Base-by-base conservation (phyloP, 441 rosid genomes). In the Erodium texanum region DNA sequence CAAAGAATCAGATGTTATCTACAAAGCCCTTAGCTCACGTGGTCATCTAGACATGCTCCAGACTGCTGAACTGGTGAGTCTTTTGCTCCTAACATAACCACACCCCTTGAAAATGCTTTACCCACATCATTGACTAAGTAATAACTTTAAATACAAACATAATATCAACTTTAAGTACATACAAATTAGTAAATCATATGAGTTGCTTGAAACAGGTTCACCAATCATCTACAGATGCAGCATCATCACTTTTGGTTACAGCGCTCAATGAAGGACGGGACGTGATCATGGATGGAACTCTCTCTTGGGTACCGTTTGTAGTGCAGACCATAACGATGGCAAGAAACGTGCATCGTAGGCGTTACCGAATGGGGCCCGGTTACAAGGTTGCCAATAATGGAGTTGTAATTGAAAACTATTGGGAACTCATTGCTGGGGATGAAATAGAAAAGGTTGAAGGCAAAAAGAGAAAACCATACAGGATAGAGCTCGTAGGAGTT, bases 231-330 rank as follows among this genome's bases (percentile, higher is more conserved):
- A 87, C 89, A 0, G 83, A 89, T 65, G 97, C 97, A 15, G 98
- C 98, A 29, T 89, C 94, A 0, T 93, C 98, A 0, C 76, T 90
- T 27, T 82, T 93, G 16, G 97, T 93, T 10, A 93, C 93, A 1
- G 98, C 97, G 1, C 78, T 93, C 18, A 93, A 90, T 22, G 97
- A 93, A 41, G 98, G 98, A 16, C 78, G 98, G n/a, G 98, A 93
- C 70, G 92, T 93, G 76, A 84, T 90, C 65, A 82, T 93, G 98
- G 98, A 93, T 19, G 93, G 97, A 0, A 93, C 98, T 0, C 71
- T 93, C n/a, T 84, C 97, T 18, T 93, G 98, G 97, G 96, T 77
- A 73, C 98, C 97, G 19, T 90, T 89, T 5, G 90, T 93, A 0
- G 86, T 82, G 66, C 97, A 90, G 68, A 90, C 81, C 0, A 82